A percentile compares a stretch with the other conserved stretches of the same genome.
Conservation (phyloP, 495 filamentous ascomycete species). For the Penicillium nucicola region DNA sequence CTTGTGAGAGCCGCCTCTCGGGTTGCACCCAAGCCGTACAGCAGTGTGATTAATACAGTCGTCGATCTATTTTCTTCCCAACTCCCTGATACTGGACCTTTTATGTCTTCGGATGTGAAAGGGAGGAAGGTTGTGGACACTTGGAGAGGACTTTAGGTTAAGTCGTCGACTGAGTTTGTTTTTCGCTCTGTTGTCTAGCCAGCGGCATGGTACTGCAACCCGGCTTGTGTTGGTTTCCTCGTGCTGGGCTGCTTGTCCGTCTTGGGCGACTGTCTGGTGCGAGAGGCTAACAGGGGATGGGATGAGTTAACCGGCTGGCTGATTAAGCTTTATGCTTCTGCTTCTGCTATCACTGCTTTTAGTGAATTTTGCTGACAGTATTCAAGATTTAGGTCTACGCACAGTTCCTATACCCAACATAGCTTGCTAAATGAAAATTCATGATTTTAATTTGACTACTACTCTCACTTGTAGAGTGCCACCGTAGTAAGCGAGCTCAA, state of each 20-base stretch:
- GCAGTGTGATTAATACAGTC: slow-evolving; percentile 17
- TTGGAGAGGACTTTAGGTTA: slow-evolving; percentile 34
- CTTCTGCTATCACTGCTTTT: slow-evolving; percentile 8
- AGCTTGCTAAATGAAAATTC: background rate
- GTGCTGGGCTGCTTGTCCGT: slow-evolving; percentile 45
- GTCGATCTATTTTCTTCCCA: slow-evolving; percentile 53
- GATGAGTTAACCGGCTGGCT: slow-evolving; percentile 66
- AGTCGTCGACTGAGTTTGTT: slow-evolving; percentile 25
- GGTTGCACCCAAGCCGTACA: slow-evolving; percentile 21
- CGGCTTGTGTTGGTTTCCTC: slow-evolving; percentile 38
- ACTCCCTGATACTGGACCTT: slow-evolving; percentile 65
- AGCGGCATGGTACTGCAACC: slow-evolving; percentile 41
- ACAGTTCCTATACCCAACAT: slow-evolving; percentile 3
- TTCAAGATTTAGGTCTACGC: slow-evolving; percentile 25
- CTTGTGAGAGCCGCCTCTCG: slow-evolving; percentile 55
- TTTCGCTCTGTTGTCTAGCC: slow-evolving; percentile 8
- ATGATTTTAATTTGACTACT: background rate
- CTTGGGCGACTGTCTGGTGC: slow-evolving; percentile 48
- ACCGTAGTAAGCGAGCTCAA: background rate
- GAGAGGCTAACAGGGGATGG: slow-evolving; percentile 49
- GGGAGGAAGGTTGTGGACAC: slow-evolving; percentile 92
- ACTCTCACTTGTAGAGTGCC: background rate
- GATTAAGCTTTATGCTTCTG: slow-evolving; percentile 33
- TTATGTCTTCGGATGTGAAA: slow-evolving; percentile 26
- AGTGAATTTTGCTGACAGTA: slow-evolving; percentile 16